Percentiles rank a stretch among this genome's conserved stretches.
Evolutionary conservation across 371 early-diverging fungal species (phyloP).

Genomic region (Rhizopus sp.): DNA sequence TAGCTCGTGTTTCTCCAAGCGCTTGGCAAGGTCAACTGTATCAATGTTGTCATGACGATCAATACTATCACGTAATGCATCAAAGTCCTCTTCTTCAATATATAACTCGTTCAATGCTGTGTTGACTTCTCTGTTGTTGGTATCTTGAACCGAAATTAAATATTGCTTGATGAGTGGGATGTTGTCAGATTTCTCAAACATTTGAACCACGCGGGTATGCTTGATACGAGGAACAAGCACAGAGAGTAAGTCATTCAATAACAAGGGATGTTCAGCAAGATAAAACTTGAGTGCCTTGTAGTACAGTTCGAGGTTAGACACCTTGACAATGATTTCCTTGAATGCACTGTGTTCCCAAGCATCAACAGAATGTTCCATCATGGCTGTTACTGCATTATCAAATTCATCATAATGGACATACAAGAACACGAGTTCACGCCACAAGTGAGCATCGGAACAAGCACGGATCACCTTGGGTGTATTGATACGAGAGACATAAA

Average conservation of each 20-base stretch:
- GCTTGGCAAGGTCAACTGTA: conserved; percentile 84
- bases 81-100: conserved; percentile 96
- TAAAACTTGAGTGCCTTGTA: conserved; percentile 97
- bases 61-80: conserved; percentile 87
- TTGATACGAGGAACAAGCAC: conserved; percentile 90
- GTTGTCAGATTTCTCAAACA: conserved; percentile 96
- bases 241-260: conserved; percentile 88
- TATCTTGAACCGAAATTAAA: conserved; percentile 87
- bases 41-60: conserved; percentile 94
- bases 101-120: conserved; percentile 91
- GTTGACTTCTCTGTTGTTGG: conserved; percentile 92
- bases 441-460: conserved; percentile 91
- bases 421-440: conserved; percentile 96
- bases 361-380: conserved; percentile 90
- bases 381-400: conserved; percentile 93
- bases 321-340: conserved; percentile 96
- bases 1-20: conserved; percentile 92
- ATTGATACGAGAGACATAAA: conserved; percentile 95
- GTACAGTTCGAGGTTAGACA: conserved; percentile 93
- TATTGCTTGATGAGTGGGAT: conserved; percentile 95
- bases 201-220: conserved; percentile 92
- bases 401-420: conserved; percentile 98
- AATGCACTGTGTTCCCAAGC: conserved; percentile 96
- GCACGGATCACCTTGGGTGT: conserved; percentile 97
- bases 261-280: conserved; percentile 91